Percentiles rank a stretch among this genome's conserved stretches.
Evolutionary conservation across 441 rosid genomes (phyloP).

Genomic region (Syzygium syzygioides): DNA sequence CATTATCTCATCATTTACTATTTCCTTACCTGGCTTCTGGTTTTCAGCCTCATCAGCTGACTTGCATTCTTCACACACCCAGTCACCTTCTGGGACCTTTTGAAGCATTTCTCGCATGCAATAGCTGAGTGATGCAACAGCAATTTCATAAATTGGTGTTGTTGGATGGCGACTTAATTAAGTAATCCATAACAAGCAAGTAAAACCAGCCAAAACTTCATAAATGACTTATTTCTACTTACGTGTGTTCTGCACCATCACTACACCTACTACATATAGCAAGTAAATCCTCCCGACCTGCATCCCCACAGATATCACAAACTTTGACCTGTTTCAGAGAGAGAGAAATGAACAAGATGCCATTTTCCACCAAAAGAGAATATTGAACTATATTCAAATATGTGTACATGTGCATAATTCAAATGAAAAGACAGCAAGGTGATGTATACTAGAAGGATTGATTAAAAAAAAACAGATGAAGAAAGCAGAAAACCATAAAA

Average conservation of each 20-base stretch:
- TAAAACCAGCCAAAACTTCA: constrained; percentile 3
- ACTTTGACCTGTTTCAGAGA: constrained; percentile 81
- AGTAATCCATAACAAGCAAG: background rate
- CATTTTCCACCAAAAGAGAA: background rate
- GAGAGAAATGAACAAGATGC: constrained; percentile 2
- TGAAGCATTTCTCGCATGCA: constrained; percentile 94
- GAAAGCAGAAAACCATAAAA: background rate
- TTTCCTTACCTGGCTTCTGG: constrained; percentile 58
- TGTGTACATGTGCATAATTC: background rate
- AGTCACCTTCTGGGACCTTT: constrained; percentile 82
- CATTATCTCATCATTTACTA: background rate
- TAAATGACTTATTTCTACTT: constrained; percentile 27
- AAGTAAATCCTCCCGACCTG: constrained; percentile 94
- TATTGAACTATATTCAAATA: background rate
- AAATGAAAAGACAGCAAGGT: background rate
- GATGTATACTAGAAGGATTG: background rate
- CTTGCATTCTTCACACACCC: constrained; percentile 99
- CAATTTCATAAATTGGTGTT: background rate
- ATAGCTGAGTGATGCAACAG: constrained; percentile 50
- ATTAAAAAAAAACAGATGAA: background rate
- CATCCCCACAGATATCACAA: constrained; percentile 99
- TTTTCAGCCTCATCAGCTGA: constrained; percentile 58
- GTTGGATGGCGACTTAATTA: background rate
- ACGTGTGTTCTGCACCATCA: constrained; percentile 99
- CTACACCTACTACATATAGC: constrained; percentile 88